Evolutionary conservation across 2,329 filamentous ascomycete species (phyloP).

Genomic region (Orbilia oligospora): DNA sequence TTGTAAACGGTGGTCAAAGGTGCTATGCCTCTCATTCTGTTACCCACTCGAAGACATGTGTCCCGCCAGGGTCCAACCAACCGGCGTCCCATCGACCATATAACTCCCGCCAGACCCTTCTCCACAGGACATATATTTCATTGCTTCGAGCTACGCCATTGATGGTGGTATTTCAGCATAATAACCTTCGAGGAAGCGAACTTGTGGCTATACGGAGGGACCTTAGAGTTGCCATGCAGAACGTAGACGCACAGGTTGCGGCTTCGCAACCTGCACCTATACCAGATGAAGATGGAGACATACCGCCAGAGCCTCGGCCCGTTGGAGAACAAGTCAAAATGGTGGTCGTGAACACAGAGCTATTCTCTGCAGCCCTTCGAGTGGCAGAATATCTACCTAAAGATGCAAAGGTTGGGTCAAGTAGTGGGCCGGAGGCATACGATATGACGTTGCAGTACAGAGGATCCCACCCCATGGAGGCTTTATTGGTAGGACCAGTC

Average conservation of each 20-base stretch:
- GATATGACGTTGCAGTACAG: slow-evolving; percentile 72
- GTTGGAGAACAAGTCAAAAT: slow-evolving; percentile 76
- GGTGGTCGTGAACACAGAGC: slow-evolving; percentile 85
- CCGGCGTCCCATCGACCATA: slow-evolving; percentile 89
- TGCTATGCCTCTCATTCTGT: slow-evolving; percentile 47
- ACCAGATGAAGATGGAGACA: slow-evolving; percentile 40
- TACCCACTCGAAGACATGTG: slow-evolving; percentile 44
- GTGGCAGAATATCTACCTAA: slow-evolving; percentile 82
- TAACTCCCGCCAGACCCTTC: slow-evolving; percentile 89
- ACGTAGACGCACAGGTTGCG: slow-evolving; percentile 72
- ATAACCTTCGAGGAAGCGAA: slow-evolving; percentile 81
- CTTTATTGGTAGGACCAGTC: slow-evolving; percentile 84
- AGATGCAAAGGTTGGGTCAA: slow-evolving; percentile 60
- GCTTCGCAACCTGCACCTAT: slow-evolving; percentile 28
- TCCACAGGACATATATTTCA: slow-evolving; percentile 88
- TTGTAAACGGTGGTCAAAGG: slow-evolving; percentile 50
- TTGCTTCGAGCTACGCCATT: slow-evolving; percentile 87
- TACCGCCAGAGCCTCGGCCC: slow-evolving; percentile 31
- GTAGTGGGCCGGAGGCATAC: slow-evolving; percentile 63
- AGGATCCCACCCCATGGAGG: slow-evolving; percentile 75
- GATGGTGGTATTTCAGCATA: slow-evolving; percentile 87
- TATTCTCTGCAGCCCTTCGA: slow-evolving; percentile 86
- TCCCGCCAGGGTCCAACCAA: slow-evolving; percentile 69
- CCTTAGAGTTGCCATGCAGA: slow-evolving; percentile 74
- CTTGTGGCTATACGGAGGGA: slow-evolving; percentile 81